Percentiles rank a stretch among this genome's conserved stretches.
Evolutionary conservation across 2,329 filamentous ascomycete genomes (phyloP).

Genomic region (Harringtonia aguacate): DNA sequence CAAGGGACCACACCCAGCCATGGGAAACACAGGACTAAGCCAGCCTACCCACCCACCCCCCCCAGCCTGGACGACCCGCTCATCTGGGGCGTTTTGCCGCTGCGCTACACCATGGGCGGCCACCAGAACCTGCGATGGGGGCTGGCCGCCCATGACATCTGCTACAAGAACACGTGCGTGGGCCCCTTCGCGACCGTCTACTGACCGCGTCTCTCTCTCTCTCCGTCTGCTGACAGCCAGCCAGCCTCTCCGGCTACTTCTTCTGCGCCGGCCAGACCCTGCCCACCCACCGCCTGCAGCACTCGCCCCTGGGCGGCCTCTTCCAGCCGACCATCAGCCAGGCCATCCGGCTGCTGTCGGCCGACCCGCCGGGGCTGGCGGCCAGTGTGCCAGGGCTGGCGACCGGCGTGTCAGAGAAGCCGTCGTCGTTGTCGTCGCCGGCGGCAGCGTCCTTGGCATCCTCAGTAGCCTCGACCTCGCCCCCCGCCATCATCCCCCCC

Average conservation of each 20-base stretch:
- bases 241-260: constrained; percentile 60
- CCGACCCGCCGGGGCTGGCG: constrained; percentile 13
- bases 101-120: constrained; percentile 59
- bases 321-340: constrained; percentile 85
- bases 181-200: not conserved
- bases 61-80: constrained; percentile 83
- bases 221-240: not conserved
- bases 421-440: not conserved
- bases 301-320: constrained; percentile 72
- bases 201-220: not conserved
- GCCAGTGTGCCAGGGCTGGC: not conserved
- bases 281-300: constrained; percentile 70
- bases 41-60: no score
- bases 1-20: no score
- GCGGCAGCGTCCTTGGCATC: constrained; percentile 1
- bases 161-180: constrained; percentile 72
- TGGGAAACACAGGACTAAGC: no score
- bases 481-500: constrained; percentile 9
- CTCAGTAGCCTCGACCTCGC: not conserved
- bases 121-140: constrained; percentile 75
- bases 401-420: not conserved
- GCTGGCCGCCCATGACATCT: constrained; percentile 89
- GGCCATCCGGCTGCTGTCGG: constrained; percentile 72
- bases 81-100: constrained; percentile 81
- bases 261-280: constrained; percentile 85